phyloP scores from a whole-genome alignment of 345 rosid species.

The Lenwebbia sp. region DNA sequence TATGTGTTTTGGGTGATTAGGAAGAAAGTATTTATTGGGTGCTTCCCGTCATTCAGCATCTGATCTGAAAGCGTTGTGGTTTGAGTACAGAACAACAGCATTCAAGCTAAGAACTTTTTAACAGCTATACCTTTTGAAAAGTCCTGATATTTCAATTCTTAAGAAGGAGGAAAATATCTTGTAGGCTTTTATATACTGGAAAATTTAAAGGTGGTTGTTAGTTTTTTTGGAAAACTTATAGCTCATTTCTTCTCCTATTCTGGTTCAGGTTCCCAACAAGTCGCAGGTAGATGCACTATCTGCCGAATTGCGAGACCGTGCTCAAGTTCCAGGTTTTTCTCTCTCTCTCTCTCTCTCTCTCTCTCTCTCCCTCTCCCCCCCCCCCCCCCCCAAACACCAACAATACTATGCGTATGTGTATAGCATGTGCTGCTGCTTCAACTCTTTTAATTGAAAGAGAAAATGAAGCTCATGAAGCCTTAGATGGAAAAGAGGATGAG shows the following conservation, averaged over 20 bases:
- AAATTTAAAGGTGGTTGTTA: not conserved
- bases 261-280: slow-evolving; percentile 33
- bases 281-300: slow-evolving; percentile 84
- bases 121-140: not conserved
- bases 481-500: not conserved
- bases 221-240: not conserved
- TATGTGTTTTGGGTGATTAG: not conserved
- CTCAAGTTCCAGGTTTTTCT: slow-evolving; percentile 70
- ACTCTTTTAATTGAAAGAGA: not conserved
- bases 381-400: not conserved
- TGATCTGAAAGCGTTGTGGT: not conserved
- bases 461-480: not conserved
- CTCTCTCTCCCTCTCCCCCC: not conserved
- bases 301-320: slow-evolving; percentile 68
- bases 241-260: not conserved
- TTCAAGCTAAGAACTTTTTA: not conserved
- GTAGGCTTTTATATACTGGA: not conserved
- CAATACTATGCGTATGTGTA: not conserved
- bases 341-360: not conserved
- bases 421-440: not conserved
- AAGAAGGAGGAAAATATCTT: not conserved
- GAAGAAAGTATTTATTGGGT: not conserved
- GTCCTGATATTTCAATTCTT: not conserved
- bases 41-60: not conserved
- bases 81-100: not conserved